These are phyloP conservation scores for Xylaria sp. DNA, from an alignment of 2,329 filamentous ascomycete genomes.

Conservation along the genomic window DNA sequence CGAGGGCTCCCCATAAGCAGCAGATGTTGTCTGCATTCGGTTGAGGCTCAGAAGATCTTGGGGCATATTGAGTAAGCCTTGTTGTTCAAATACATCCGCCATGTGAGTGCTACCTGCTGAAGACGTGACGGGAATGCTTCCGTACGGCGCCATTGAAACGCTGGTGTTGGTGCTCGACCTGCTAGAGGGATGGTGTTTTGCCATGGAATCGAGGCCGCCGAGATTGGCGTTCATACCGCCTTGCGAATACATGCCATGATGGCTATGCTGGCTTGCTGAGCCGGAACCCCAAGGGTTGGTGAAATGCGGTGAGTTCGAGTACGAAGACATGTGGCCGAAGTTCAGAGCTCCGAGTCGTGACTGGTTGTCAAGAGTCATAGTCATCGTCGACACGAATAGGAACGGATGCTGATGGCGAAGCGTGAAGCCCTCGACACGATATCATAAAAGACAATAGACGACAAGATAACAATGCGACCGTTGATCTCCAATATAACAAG, in stretches of 20 bases:
- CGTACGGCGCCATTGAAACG: constrained; percentile 72
- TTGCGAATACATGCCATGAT: constrained; percentile 70
- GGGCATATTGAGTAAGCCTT: constrained; percentile 71
- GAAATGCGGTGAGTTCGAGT: constrained; percentile 75
- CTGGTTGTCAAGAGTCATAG: constrained; percentile 94
- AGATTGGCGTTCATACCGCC: constrained; percentile 60
- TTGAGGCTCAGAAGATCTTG: constrained; percentile 77
- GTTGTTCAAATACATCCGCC: constrained; percentile 62
- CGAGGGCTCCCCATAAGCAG: constrained; percentile 72
- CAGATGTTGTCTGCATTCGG: constrained; percentile 64
- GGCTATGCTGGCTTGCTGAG: constrained; percentile 57
- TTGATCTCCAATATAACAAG: constrained; percentile 28
- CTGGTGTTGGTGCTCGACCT: constrained; percentile 63
- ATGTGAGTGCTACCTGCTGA: constrained; percentile 74
- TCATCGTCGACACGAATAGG: constrained; percentile 67
- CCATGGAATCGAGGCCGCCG: constrained; percentile 59
- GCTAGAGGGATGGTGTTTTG: constrained; percentile 60
- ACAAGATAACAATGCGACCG: constrained; percentile 16
- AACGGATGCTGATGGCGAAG: constrained; percentile 31
- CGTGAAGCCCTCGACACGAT: constrained; percentile 33
- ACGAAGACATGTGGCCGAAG: constrained; percentile 79
- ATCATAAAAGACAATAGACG: constrained; percentile 23
- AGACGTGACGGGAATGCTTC: constrained; percentile 73
- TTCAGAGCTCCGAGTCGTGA: constrained; percentile 77
- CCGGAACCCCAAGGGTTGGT: constrained; percentile 84